Evolutionary conservation across 768 basidiomycete genomes (phyloP).

Genomic region (Cytidiella melzeri): DNA sequence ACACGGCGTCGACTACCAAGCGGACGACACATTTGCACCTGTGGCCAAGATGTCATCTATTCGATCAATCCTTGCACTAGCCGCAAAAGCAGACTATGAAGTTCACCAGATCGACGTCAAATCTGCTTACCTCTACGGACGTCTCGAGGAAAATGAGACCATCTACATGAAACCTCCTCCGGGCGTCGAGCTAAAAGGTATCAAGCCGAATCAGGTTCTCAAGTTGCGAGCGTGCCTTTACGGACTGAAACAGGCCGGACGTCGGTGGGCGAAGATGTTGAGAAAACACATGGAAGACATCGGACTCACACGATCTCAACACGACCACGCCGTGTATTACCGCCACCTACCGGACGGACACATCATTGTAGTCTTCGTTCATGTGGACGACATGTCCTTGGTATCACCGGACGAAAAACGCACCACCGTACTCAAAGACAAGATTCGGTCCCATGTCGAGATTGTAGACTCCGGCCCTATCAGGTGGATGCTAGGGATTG

Average conservation of each 20-base stretch:
- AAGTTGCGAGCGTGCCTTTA: background rate
- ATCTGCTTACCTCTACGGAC: slow-evolving; percentile 22
- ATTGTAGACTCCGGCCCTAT: slow-evolving; percentile 7
- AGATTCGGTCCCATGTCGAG: slow-evolving; percentile 2
- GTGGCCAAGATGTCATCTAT: slow-evolving; percentile 23
- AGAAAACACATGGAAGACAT: background rate
- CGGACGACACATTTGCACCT: slow-evolving; percentile 23
- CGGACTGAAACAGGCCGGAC: slow-evolving; percentile 8
- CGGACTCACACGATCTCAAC: background rate
- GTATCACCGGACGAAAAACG: background rate
- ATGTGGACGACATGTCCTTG: slow-evolving; percentile 5
- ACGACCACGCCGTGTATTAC: slow-evolving; percentile 10
- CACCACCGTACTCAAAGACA: background rate
- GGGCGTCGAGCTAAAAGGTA: background rate
- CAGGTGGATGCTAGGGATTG: slow-evolving; percentile 19
- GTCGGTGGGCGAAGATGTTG: slow-evolving; percentile 5
- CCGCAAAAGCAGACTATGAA: slow-evolving; percentile 18
- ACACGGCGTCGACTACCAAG: slow-evolving; percentile 18
- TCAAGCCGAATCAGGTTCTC: slow-evolving; percentile 1
- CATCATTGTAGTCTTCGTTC: background rate
- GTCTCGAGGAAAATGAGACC: slow-evolving; percentile 9
- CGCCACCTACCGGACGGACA: background rate
- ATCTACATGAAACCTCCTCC: slow-evolving; percentile 12
- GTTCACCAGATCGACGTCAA: slow-evolving; percentile 30
- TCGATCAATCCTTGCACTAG: slow-evolving; percentile 23